A percentile compares a stretch with the other conserved stretches of the same genome.
phyloP scores from a whole-genome alignment of 2,329 filamentous ascomycete genomes.

The Epichloe coenophiala region DNA sequence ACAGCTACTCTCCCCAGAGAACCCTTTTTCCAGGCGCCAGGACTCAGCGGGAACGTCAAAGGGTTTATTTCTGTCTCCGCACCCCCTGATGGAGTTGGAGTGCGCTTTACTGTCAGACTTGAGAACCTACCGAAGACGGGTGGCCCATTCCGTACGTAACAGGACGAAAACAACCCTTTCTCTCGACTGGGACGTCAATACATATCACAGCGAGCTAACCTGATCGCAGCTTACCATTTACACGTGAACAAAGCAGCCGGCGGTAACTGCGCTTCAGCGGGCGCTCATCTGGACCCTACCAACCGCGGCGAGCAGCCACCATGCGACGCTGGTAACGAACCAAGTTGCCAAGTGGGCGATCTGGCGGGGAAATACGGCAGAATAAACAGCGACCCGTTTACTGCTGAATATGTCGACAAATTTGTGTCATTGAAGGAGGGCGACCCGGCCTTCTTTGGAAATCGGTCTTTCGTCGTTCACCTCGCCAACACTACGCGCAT shows the following conservation, averaged over 20 bases:
- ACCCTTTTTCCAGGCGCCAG: slow-evolving; percentile 38
- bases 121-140: slow-evolving; percentile 43
- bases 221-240: slow-evolving; percentile 53
- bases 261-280: slow-evolving; percentile 58
- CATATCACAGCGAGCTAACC: background rate
- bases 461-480: slow-evolving; percentile 52
- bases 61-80: slow-evolving; percentile 37
- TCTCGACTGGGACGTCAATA: background rate
- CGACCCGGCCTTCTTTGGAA: slow-evolving; percentile 46
- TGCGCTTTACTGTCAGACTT: slow-evolving; percentile 41
- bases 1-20: slow-evolving; percentile 41
- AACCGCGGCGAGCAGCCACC: slow-evolving; percentile 45
- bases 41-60: slow-evolving; percentile 27
- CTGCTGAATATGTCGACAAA: slow-evolving; percentile 38
- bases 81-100: slow-evolving; percentile 36
- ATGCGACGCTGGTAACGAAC: slow-evolving; percentile 43
- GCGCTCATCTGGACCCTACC: slow-evolving; percentile 59
- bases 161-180: background rate
- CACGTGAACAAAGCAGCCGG: slow-evolving; percentile 47
- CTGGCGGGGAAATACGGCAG: slow-evolving; percentile 60
- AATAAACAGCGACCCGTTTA: slow-evolving; percentile 38
- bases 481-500: slow-evolving; percentile 50
- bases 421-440: slow-evolving; percentile 40
- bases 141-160: slow-evolving; percentile 46
- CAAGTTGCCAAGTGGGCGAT: slow-evolving; percentile 64